Evolutionary conservation across 257 asterid species (phyloP).

Genomic region (Nicotiana undulata): DNA sequence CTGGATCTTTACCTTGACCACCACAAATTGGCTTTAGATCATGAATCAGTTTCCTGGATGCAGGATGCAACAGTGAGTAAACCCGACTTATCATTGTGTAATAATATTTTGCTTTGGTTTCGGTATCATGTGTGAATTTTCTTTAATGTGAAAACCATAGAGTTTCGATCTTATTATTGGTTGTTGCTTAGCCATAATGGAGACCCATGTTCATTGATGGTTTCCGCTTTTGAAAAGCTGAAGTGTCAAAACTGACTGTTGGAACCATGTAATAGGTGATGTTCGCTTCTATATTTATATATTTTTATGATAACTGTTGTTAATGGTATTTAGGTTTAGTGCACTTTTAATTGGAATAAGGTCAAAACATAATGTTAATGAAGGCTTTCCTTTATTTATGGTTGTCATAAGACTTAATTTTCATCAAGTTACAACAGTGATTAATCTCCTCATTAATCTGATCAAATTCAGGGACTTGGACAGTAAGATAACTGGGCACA

Average conservation of each 20-base stretch:
- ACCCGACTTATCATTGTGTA: background rate
- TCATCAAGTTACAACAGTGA: background rate
- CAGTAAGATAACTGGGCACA: background rate
- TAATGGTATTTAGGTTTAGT: background rate
- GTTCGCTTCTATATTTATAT: background rate
- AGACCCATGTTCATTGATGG: background rate
- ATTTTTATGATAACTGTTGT: background rate
- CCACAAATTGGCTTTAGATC: constrained; percentile 73
- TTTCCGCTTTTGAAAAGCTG: background rate
- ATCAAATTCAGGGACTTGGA: background rate
- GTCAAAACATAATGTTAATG: background rate
- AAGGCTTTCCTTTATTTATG: background rate
- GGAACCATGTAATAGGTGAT: background rate
- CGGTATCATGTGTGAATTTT: background rate
- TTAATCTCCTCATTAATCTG: background rate
- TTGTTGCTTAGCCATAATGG: background rate
- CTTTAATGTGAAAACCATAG: background rate
- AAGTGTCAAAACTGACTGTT: background rate
- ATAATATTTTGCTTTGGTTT: background rate
- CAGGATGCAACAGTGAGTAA: constrained; percentile 77
- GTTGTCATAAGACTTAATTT: background rate
- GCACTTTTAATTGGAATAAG: background rate
- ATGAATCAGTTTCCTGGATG: constrained; percentile 49
- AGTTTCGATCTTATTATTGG: background rate
- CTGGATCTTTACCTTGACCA: constrained; percentile 84